Base-by-base conservation (phyloP, 1,284 basidiomycete species). In the Puccinia polysora region DNA sequence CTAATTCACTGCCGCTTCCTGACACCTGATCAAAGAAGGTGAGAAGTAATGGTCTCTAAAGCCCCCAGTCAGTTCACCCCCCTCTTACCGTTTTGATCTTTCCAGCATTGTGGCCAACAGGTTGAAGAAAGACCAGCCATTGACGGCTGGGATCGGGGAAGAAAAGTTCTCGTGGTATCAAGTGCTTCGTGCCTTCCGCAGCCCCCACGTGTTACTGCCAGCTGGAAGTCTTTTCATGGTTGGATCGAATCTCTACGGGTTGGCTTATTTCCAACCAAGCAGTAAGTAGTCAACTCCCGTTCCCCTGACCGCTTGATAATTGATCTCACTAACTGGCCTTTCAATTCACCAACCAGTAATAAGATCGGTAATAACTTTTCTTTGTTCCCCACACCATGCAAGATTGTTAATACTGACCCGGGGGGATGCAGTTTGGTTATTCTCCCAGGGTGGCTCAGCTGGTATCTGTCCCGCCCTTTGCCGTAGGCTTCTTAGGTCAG, bases 221-320 rank as follows among this genome's bases (percentile, higher is more conserved):
- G 34, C 50, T 10, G 36, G 36, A 2, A 8, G 49, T 28, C 34
- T 53, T 12, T 73, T 73, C 20, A 47, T 73, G 70, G 23, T 52
- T 14, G 59, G 52, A 3, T 55, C 70, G n/a, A 73, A 64, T 40
- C 20, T 73, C 1, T 64, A 56, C 30, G 52, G 62, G 20, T 38
- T 73, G 23, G 52, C 62, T 36, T 73, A 64, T 49, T 73, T 56
- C 34, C 56, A 71, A 55, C 70, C 70, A 25, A 65, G 49, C 23
- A 64, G 70, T 65, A 20, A 56, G 70, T 65, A 23, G n/a, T n/a
- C n/a, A n/a, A n/a, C n/a, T n/a, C n/a, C n/a, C n/a, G n/a, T n/a
- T 4, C 34, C 23, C 58, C 28, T 60, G 10, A 53, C 25, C 12
- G 8, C 25, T 53, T 8, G 25, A n/a, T n/a, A 25, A 10, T 53